Percentiles rank a stretch among this genome's conserved stretches.
Conservation (phyloP, 2,329 filamentous ascomycete genomes). For the Zopfia rhizophila region DNA sequence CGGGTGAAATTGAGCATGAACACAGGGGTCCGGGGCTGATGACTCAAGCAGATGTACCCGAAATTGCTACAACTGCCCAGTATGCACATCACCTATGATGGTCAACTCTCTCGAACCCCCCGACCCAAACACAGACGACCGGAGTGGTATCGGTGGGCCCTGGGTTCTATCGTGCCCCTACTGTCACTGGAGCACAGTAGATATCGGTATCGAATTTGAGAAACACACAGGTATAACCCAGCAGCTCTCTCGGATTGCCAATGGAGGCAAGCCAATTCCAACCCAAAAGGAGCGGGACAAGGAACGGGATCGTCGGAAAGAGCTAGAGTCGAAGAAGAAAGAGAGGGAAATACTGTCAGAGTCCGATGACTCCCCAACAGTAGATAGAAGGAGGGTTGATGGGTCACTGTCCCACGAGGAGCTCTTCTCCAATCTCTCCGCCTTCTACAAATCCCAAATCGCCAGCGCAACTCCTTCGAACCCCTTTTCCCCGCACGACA, state of each 20-base stretch:
- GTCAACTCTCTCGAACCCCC: constrained; percentile 74
- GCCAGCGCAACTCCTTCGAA: constrained; percentile 64
- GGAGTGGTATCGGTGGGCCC: constrained; percentile 60
- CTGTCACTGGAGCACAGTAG: constrained; percentile 91
- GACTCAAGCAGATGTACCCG: constrained; percentile 75
- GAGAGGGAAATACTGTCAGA: constrained; percentile 28
- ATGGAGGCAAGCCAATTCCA: constrained; percentile 54
- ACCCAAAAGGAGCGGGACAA: constrained; percentile 53
- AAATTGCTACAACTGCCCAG: constrained; percentile 94
- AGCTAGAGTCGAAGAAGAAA: constrained; percentile 35
- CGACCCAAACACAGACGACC: too few species aligned
- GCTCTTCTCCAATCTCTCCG: constrained; percentile 77
- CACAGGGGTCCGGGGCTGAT: background rate
- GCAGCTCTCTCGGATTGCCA: constrained; percentile 78
- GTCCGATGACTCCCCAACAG: constrained; percentile 27
- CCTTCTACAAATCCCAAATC: constrained; percentile 85
- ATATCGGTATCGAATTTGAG: constrained; percentile 90
- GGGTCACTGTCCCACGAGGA: constrained; percentile 68
- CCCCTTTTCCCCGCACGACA: constrained; percentile 54
- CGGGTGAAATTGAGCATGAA: too few species aligned
- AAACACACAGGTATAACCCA: constrained; percentile 86
- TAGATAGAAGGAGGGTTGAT: constrained; percentile 14
- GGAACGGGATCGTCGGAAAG: constrained; percentile 50
- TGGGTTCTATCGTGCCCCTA: constrained; percentile 88
- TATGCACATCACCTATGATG: constrained; percentile 83